Conservation (phyloP, 768 basidiomycete species). For the Pilatotrama ljubarskyi region DNA sequence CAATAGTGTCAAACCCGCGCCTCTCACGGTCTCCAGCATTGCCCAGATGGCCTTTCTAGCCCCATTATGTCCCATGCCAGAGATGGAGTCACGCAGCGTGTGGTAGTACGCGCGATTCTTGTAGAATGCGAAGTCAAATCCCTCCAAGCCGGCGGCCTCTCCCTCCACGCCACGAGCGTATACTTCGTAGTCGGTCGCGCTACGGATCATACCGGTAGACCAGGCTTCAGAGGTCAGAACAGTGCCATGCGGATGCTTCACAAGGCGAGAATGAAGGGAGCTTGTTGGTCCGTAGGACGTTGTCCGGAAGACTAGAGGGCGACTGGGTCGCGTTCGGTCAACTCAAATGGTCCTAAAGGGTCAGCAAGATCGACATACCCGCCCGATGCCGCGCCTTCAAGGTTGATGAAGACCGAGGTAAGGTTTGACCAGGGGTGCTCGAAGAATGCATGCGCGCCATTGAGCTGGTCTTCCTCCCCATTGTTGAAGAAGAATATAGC, state of each 20-base stretch:
- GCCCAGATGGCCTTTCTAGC: constrained; percentile 65
- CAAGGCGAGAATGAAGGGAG: constrained; percentile 42
- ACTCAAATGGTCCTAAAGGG: neutral
- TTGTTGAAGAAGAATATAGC: constrained; percentile 86
- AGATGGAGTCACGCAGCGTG: constrained; percentile 68
- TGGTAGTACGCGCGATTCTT: constrained; percentile 74
- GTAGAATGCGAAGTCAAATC: constrained; percentile 81
- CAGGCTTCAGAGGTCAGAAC: constrained; percentile 72
- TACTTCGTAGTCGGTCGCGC: constrained; percentile 72
- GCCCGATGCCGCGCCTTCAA: constrained; percentile 80
- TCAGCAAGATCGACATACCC: constrained; percentile 46
- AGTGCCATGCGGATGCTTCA: constrained; percentile 72
- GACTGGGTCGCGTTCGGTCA: constrained; percentile 41
- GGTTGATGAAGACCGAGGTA: constrained; percentile 69
- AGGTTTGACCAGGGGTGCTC: constrained; percentile 74
- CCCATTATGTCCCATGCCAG: constrained; percentile 50
- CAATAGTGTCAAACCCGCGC: constrained; percentile 55
- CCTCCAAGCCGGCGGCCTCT: constrained; percentile 50
- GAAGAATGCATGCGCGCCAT: constrained; percentile 67
- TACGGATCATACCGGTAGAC: constrained; percentile 61
- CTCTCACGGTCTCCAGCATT: constrained; percentile 69
- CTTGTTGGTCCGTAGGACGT: constrained; percentile 59
- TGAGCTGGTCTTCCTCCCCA: constrained; percentile 76
- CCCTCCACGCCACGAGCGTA: constrained; percentile 46
- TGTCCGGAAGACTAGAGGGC: constrained; percentile 74